phyloP scores from a whole-genome alignment of 768 basidiomycete genomes.

The Amanita brunnescens region DNA sequence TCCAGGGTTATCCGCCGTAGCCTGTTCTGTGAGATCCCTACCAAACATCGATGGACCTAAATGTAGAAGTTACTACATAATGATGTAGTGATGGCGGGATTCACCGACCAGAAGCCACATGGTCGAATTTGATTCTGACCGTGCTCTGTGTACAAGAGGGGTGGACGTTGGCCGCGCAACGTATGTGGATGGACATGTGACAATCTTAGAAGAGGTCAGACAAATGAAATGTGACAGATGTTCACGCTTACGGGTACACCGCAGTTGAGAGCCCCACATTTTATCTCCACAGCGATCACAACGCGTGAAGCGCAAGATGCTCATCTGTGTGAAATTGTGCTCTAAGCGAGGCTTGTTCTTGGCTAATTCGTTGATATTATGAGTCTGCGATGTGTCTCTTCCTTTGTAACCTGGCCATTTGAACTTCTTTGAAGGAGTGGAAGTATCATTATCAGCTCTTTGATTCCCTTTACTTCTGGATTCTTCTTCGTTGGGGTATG shows the following conservation, averaged over 20 bases:
- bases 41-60: conserved; percentile 90
- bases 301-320: conserved; percentile 77
- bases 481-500: conserved; percentile 36
- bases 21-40: conserved; percentile 79
- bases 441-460: conserved; percentile 37
- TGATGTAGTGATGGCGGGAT: conserved; percentile 7
- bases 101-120: conserved; percentile 31
- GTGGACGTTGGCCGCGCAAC: conserved; percentile 67
- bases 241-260: conserved; percentile 70
- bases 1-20: conserved; percentile 52
- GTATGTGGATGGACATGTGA: conserved; percentile 78
- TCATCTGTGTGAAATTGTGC: conserved; percentile 87
- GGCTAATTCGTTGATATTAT: conserved; percentile 24
- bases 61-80: conserved; percentile 10
- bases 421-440: conserved; percentile 51
- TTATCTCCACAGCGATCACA: conserved; percentile 98
- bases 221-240: not conserved
- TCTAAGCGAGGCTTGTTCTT: conserved; percentile 39
- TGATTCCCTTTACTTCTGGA: conserved; percentile 27
- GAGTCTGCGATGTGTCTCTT: conserved; percentile 26
- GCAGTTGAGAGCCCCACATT: conserved; percentile 96
- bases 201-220: conserved; percentile 46
- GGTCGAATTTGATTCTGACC: conserved; percentile 23
- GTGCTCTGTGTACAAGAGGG: conserved; percentile 54
- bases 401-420: conserved; percentile 61